phyloP scores from a whole-genome alignment of 495 filamentous ascomycete genomes.

The Penicillium cosmopolitanum region DNA sequence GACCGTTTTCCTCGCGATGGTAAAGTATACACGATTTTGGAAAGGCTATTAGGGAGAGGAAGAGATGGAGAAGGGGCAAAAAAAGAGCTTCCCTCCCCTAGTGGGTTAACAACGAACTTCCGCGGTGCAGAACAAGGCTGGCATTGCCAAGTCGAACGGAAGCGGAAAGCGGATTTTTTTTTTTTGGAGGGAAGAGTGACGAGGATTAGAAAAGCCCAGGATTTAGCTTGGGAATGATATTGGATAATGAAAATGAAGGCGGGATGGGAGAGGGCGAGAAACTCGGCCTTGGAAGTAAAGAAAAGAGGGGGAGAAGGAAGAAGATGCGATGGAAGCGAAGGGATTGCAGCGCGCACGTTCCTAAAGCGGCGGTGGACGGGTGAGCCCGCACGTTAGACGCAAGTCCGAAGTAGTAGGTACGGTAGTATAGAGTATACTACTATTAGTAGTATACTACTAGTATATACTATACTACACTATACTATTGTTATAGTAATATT shows the following conservation, averaged over 20 bases:
- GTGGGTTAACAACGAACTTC: conserved; percentile 23
- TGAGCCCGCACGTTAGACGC: too few species aligned
- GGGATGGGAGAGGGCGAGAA: not conserved
- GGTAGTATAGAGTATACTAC: too few species aligned
- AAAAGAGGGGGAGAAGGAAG: conserved; percentile 7
- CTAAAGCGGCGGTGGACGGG: conserved; percentile 30
- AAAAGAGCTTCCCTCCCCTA: conserved; percentile 11
- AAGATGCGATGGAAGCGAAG: conserved; percentile 15
- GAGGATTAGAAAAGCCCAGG: not conserved
- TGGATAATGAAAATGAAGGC: conserved; percentile 8
- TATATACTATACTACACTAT: not conserved
- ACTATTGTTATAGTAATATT: not conserved
- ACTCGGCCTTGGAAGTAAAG: conserved; percentile 4
- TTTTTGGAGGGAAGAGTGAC: conserved; percentile 1
- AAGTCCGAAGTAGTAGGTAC: too few species aligned
- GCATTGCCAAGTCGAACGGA: conserved; percentile 34
- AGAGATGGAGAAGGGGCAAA: not conserved
- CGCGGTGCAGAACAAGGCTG: conserved; percentile 25
- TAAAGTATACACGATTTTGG: conserved; percentile 2
- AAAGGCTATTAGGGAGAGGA: not conserved
- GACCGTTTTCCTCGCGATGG: conserved; percentile 4
- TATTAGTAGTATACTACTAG: not conserved
- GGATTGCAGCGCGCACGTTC: conserved; percentile 18
- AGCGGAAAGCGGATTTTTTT: conserved; percentile 7
- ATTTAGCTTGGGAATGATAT: not conserved